Evolutionary conservation across 2,329 filamentous ascomycete species (phyloP), one percentile per base, ranked within the genome.

Genomic region (Xylaria multiplex): DNA sequence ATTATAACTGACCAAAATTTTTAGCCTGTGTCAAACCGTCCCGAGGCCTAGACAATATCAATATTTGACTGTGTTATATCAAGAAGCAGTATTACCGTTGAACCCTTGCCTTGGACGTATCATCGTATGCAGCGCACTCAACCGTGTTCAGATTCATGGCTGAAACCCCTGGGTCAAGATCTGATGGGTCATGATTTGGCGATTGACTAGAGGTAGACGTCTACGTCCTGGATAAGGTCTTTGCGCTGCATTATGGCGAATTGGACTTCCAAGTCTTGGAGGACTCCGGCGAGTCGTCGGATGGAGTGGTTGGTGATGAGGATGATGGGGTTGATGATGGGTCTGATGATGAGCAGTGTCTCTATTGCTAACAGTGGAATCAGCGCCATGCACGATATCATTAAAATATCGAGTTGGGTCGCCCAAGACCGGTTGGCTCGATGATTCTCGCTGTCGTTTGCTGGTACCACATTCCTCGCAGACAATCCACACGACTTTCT

Each of bases 321-420:
- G 19, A 22, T 56, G 65, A 30, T 57, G 55, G 16, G 53, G 54
- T 14, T 40, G 37, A 40, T 40, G 19, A 13, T 62, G 53, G 32
- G 46, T 40, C n/a, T 59, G 67, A 32, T 71, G 69, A 59, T 71
- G 67, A 49, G 42, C 65, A 32, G 59, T 52, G 27, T 67, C 69
- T 60, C 62, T 68, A 22, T 16, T 48, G 22, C 48, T 22, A n/a
- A n/a, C 37, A 13, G 43, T 30, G 27, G 64, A 43, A 46, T 65
- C 54, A 24, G 50, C 61, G 40, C 71, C 68, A n/a, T 69, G 72
- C 7, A 64, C 60, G 24, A 72, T 66, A 57, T 77, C 73, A 37
- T 75, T 74, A 60, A 77, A 77, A 56, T 77, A 77, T 24, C 74
- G 72, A 13, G 71, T 65, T 48, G 76, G 76, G 50, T 77, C 76